These are phyloP conservation scores for Nadsonia starkeyi-henricii DNA, from an alignment of 1,139 yeast genomes.

Conservation along the genomic window DNA sequence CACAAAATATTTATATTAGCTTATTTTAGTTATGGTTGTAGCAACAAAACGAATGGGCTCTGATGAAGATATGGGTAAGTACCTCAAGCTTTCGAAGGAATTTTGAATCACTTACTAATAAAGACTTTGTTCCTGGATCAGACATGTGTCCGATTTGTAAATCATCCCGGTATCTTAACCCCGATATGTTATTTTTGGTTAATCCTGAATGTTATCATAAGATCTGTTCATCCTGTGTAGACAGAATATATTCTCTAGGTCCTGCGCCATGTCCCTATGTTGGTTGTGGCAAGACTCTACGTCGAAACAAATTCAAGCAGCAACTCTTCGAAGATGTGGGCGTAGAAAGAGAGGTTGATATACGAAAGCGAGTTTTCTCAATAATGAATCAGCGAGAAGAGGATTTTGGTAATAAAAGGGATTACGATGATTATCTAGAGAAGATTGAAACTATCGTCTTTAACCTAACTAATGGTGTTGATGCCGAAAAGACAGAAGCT, in stretches of 20 bases:
- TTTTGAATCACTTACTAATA: slow-evolving; percentile 2
- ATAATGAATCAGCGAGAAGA: slow-evolving; percentile 72
- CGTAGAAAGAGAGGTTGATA: slow-evolving; percentile 87
- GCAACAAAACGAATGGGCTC: neutral
- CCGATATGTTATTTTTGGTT: slow-evolving; percentile 81
- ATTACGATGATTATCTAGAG: slow-evolving; percentile 67
- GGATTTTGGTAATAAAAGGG: slow-evolving; percentile 49
- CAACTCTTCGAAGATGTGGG: slow-evolving; percentile 82
- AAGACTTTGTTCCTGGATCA: slow-evolving; percentile 4
- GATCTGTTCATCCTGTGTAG: slow-evolving; percentile 94
- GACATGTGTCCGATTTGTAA: slow-evolving; percentile 98
- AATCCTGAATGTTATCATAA: slow-evolving; percentile 97
- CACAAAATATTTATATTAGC: neutral
- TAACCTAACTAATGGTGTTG: slow-evolving; percentile 57
- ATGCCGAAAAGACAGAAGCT: slow-evolving; percentile 58
- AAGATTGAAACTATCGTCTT: slow-evolving; percentile 69
- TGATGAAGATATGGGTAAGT: neutral
- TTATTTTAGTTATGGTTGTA: neutral
- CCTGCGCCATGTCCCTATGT: slow-evolving; percentile 97
- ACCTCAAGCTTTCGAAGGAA: neutral
- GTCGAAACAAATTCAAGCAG: slow-evolving; percentile 81
- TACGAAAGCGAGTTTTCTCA: slow-evolving; percentile 60
- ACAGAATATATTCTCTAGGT: slow-evolving; percentile 81
- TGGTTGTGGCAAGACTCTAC: slow-evolving; percentile 70
- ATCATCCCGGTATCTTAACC: slow-evolving; percentile 85